These are phyloP conservation scores for Arthroderma uncinatum DNA, from an alignment of 2,329 filamentous ascomycete species.

Conservation along the genomic window DNA sequence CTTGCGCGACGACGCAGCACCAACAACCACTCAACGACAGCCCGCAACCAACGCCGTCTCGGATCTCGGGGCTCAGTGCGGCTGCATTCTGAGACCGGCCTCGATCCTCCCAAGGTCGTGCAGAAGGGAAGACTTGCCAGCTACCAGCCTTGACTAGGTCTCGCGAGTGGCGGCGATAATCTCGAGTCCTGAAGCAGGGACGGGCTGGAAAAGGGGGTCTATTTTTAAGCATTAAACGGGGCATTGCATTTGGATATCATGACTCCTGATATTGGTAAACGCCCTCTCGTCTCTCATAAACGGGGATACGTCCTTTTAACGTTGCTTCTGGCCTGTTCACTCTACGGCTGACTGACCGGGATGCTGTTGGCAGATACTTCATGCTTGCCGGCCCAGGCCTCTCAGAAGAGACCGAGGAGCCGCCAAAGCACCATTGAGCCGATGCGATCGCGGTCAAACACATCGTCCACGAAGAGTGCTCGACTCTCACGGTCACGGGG, in stretches of 20 bases:
- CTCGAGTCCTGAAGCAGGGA: neutral
- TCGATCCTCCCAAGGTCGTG: neutral
- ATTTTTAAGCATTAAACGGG: neutral
- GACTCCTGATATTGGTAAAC: conserved; percentile 27
- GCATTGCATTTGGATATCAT: conserved; percentile 14
- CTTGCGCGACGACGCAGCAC: neutral
- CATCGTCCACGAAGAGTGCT: conserved; percentile 29
- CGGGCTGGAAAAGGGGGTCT: neutral
- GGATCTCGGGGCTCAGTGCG: neutral
- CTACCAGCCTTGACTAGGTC: too few relatives aligned
- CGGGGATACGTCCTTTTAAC: too few relatives aligned
- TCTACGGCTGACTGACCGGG: neutral
- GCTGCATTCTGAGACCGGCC: neutral
- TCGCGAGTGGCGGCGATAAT: neutral
- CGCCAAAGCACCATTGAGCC: conserved; percentile 33
- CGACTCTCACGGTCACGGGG: conserved; percentile 37
- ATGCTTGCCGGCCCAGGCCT: conserved; percentile 26
- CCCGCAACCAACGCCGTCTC: neutral
- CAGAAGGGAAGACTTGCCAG: neutral
- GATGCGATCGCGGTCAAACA: conserved; percentile 32
- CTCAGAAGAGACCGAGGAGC: conserved; percentile 29
- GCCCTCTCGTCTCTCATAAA: too few relatives aligned
- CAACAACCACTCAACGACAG: neutral
- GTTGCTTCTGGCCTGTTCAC: too few relatives aligned
- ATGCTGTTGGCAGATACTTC: conserved; percentile 3